Percentiles rank a stretch among this genome's conserved stretches.
Conservation (phyloP, 2,329 filamentous ascomycete species). For the Didymella arachidicola region DNA sequence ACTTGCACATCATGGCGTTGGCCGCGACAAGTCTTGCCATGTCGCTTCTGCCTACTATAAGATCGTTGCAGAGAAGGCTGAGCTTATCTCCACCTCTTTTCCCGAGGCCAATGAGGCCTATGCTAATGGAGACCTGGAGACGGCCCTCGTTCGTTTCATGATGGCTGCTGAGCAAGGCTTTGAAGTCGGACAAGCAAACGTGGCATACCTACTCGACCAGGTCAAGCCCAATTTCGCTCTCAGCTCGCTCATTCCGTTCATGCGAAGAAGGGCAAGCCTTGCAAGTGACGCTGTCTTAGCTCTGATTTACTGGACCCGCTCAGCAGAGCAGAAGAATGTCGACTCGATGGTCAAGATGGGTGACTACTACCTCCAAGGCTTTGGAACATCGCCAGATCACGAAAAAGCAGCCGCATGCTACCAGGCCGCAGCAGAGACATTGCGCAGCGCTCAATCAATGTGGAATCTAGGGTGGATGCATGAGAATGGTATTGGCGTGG, state of each 20-base stretch:
- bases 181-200: constrained; percentile 87
- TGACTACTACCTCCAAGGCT: constrained; percentile 90
- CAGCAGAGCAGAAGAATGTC: constrained; percentile 89
- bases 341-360: constrained; percentile 98
- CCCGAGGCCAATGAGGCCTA: constrained; percentile 84
- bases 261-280: constrained; percentile 54
- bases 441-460: constrained; percentile 91
- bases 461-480: constrained; percentile 99
- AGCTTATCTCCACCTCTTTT: constrained; percentile 83
- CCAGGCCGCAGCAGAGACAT: constrained; percentile 86
- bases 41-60: constrained; percentile 84
- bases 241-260: constrained; percentile 60
- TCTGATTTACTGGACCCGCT: constrained; percentile 93
- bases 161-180: constrained; percentile 94
- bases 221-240: constrained; percentile 59
- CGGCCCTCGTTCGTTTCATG: constrained; percentile 81
- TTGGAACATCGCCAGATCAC: constrained; percentile 72
- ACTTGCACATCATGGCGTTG: constrained; percentile 80
- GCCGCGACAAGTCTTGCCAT: constrained; percentile 78
- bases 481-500: constrained; percentile 90
- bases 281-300: constrained; percentile 71
- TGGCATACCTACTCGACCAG: constrained; percentile 84
- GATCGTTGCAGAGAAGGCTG: constrained; percentile 89
- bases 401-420: constrained; percentile 95
- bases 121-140: constrained; percentile 77